Conservation (phyloP, 257 asterid genomes). For the Striga asiatica region DNA sequence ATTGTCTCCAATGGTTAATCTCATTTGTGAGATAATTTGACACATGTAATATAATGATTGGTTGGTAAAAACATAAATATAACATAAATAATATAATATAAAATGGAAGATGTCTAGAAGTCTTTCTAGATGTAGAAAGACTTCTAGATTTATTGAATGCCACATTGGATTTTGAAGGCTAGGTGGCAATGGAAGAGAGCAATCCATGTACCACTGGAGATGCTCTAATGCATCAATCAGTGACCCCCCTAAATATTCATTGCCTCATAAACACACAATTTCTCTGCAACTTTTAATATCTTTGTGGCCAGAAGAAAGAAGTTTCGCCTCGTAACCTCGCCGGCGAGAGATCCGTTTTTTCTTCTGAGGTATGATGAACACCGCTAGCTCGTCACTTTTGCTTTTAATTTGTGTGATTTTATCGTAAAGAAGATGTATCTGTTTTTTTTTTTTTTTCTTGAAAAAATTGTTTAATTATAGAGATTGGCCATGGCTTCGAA, state of each 20-base stretch:
- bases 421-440: conserved; percentile 7
- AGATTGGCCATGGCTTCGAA: conserved; percentile 27
- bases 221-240: conserved; percentile 17
- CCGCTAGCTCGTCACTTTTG: neutral
- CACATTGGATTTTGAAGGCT: too few species aligned
- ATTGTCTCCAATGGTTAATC: too few species aligned
- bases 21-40: too few species aligned
- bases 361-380: conserved; percentile 7
- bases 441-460: neutral
- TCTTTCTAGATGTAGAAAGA: too few species aligned
- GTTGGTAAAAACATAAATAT: too few species aligned
- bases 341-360: conserved; percentile 10
- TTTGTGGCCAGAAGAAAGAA: neutral
- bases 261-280: neutral
- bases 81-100: too few species aligned
- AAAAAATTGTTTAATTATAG: conserved; percentile 14
- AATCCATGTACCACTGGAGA: too few species aligned
- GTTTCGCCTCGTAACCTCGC: neutral
- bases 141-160: too few species aligned
- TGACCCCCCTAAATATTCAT: conserved; percentile 3
- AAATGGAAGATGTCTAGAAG: too few species aligned
- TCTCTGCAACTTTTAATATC: conserved; percentile 3
- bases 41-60: too few species aligned
- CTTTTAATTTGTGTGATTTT: neutral
- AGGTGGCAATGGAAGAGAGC: too few species aligned